Percentiles rank a stretch among this genome's conserved stretches.
Conservation (phyloP, 345 rosid species). For the Rhodamnia argentea region DNA sequence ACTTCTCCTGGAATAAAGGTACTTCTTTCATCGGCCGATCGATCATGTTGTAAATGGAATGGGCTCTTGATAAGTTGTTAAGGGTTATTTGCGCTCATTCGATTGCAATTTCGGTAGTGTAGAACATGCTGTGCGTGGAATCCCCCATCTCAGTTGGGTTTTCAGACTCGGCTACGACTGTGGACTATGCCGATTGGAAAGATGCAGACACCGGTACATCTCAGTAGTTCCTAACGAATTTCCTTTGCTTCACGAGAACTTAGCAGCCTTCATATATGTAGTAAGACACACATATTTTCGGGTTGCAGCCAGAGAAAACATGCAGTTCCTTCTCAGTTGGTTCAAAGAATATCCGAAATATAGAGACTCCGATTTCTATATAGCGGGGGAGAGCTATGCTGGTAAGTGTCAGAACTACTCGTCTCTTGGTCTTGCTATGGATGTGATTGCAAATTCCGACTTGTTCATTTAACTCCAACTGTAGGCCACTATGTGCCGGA, state of each 20-base stretch:
- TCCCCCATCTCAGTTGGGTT: slow-evolving; percentile 22
- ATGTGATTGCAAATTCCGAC: neutral
- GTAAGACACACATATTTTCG: neutral
- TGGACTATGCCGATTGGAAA: slow-evolving; percentile 7
- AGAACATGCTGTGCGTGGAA: slow-evolving; percentile 18
- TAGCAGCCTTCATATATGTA: neutral
- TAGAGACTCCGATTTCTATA: neutral
- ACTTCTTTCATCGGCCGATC: neutral
- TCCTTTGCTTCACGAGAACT: neutral
- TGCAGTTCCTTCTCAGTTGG: neutral
- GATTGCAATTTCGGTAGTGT: slow-evolving; percentile 1
- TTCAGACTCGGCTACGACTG: slow-evolving; percentile 21
- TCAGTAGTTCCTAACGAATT: neutral
- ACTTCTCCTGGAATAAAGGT: slow-evolving; percentile 26
- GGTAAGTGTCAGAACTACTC: neutral
- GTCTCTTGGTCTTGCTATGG: neutral
- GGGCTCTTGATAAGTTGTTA: neutral
- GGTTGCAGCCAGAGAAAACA: neutral
- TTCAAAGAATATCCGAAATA: neutral
- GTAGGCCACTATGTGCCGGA: slow-evolving; percentile 29
- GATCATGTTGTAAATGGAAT: neutral
- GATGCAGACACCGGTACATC: slow-evolving; percentile 1
- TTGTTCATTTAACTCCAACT: neutral
- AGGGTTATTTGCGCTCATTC: neutral
- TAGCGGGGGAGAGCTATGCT: neutral